phyloP scores from a whole-genome alignment of 2,329 filamentous ascomycete genomes.

The Tolypocladium pustulatum region DNA sequence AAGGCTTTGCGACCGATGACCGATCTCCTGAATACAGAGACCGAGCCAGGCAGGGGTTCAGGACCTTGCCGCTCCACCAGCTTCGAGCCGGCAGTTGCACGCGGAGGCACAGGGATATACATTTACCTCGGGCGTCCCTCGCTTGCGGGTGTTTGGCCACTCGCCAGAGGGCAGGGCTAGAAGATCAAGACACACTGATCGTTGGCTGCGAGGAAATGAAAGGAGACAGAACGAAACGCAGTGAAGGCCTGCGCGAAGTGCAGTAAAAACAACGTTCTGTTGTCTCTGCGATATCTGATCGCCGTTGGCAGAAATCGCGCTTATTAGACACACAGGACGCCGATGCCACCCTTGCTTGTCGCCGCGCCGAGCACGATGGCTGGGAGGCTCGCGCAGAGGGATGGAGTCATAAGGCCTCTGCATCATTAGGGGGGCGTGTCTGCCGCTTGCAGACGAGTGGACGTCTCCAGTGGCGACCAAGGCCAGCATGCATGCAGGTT shows the following conservation, averaged over 20 bases:
- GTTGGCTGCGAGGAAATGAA: background rate
- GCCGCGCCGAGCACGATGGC: background rate
- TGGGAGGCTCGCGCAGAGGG: background rate
- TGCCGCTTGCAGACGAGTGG: background rate
- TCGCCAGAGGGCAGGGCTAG: background rate
- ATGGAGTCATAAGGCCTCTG: background rate
- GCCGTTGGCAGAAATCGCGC: background rate
- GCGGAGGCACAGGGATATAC: constrained; percentile 17
- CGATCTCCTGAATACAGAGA: background rate
- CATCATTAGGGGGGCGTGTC: background rate
- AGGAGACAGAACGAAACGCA: background rate
- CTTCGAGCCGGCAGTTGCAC: background rate
- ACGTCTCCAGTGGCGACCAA: background rate
- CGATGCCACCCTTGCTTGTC: background rate
- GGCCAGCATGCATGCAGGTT: background rate
- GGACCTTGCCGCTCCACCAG: background rate
- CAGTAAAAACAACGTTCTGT: background rate
- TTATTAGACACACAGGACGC: background rate
- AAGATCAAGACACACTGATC: background rate
- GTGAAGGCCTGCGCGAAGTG: background rate
- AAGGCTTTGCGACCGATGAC: background rate
- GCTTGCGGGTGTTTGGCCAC: background rate
- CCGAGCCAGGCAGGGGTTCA: background rate
- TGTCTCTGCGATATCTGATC: background rate
- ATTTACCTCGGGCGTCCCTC: constrained; percentile 10